Evolutionary conservation across 345 rosid genomes (phyloP).

Genomic region (Erucastrum elatum): DNA sequence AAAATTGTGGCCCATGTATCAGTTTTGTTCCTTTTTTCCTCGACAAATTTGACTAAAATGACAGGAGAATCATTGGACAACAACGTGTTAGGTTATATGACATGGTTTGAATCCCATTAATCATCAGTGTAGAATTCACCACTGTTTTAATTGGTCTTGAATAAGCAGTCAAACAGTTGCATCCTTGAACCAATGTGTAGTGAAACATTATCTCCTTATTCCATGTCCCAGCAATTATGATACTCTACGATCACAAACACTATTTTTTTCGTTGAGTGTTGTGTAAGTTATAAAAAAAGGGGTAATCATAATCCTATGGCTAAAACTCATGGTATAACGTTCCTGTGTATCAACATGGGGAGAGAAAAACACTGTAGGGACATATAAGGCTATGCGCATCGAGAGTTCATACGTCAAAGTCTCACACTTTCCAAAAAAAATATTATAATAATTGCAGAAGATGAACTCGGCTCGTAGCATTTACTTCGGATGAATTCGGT

Average conservation of each 20-base stretch:
- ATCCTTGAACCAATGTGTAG: not conserved
- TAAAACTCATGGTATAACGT: not conserved
- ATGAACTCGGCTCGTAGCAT: too few species aligned
- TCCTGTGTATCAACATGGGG: too few species aligned
- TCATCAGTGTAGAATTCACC: not conserved
- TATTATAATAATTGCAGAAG: too few species aligned
- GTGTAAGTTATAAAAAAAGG: not conserved
- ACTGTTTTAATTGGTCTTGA: not conserved
- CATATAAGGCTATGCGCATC: too few species aligned
- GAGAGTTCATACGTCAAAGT: too few species aligned
- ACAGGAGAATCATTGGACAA: not conserved
- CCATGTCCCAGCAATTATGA: not conserved
- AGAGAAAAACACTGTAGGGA: not conserved
- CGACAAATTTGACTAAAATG: not conserved
- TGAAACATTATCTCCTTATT: not conserved
- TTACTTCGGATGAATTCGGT: too few species aligned
- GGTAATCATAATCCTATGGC: not conserved
- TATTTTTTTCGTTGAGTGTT: not conserved
- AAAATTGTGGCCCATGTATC: not conserved
- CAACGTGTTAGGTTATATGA: not conserved
- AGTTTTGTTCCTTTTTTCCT: not conserved
- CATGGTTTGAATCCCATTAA: not conserved
- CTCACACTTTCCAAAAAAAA: too few species aligned
- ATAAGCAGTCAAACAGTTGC: not conserved
- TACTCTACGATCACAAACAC: not conserved